Conservation (phyloP, 2,329 filamentous ascomycete genomes). For the Talaromyces islandicus region DNA sequence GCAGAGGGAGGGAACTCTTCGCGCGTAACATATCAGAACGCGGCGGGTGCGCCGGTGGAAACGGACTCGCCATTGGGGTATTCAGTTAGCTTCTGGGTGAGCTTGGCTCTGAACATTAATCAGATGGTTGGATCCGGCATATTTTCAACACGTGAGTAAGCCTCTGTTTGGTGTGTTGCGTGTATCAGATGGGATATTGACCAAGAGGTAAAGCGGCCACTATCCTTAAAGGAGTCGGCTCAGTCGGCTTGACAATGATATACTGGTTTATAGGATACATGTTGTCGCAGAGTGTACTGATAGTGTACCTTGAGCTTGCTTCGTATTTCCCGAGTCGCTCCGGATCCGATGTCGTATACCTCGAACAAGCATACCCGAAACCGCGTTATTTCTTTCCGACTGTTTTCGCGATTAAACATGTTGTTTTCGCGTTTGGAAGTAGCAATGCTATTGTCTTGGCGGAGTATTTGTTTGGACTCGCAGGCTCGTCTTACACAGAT, state of each 20-base stretch:
- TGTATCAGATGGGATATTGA: neutral
- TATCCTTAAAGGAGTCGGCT: constrained; percentile 56
- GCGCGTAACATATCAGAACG: constrained; percentile 43
- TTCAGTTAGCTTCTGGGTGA: constrained; percentile 50
- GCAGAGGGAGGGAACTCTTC: constrained; percentile 8
- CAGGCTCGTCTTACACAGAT: constrained; percentile 21
- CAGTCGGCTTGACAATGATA: constrained; percentile 56
- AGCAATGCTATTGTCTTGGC: constrained; percentile 52
- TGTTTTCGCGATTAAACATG: constrained; percentile 58
- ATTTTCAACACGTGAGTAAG: constrained; percentile 56
- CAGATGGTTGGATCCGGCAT: constrained; percentile 60
- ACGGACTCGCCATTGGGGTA: constrained; percentile 54
- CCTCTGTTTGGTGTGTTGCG: neutral
- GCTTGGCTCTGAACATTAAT: constrained; percentile 56
- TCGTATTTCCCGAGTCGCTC: constrained; percentile 62
- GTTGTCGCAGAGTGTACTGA: constrained; percentile 50
- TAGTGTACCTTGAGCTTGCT: constrained; percentile 58
- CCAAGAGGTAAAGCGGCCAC: constrained; percentile 43
- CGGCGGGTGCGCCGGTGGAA: constrained; percentile 57
- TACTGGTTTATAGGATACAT: constrained; percentile 61
- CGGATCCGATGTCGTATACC: constrained; percentile 61
- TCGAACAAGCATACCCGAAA: constrained; percentile 62
- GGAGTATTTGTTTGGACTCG: constrained; percentile 14
- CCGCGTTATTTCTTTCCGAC: constrained; percentile 60
- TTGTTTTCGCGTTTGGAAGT: constrained; percentile 60